These are phyloP conservation scores for Juglanconis sp. DNA, from an alignment of 2,329 filamentous ascomycete species.

Conservation along the genomic window DNA sequence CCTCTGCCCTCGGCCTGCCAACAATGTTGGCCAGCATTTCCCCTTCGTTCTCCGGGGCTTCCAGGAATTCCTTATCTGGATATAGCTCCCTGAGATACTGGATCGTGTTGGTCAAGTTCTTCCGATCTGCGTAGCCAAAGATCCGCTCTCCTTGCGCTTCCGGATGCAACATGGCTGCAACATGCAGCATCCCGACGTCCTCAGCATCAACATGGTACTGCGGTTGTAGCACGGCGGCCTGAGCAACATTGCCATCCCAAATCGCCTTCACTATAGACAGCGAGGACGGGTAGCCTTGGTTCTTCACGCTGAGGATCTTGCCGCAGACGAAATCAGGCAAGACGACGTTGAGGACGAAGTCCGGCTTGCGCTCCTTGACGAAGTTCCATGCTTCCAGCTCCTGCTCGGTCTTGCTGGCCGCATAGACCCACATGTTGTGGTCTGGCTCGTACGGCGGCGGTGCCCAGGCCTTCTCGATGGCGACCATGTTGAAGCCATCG, in stretches of 20 bases:
- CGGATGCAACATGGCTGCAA: slow-evolving; percentile 46
- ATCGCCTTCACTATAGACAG: neutral
- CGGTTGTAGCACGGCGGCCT: slow-evolving; percentile 20
- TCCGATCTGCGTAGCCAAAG: slow-evolving; percentile 48
- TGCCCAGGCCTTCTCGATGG: slow-evolving; percentile 28
- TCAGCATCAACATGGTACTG: slow-evolving; percentile 44
- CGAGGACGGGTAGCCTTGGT: slow-evolving; percentile 5
- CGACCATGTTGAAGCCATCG: slow-evolving; percentile 31
- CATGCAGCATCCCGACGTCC: slow-evolving; percentile 49
- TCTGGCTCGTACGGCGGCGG: neutral
- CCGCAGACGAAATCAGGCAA: slow-evolving; percentile 1
- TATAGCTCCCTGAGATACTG: neutral
- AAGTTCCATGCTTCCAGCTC: slow-evolving; percentile 4
- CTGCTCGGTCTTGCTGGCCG: slow-evolving; percentile 3
- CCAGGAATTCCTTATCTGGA: neutral
- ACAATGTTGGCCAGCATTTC: slow-evolving; percentile 23
- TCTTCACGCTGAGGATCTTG: neutral
- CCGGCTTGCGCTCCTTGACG: neutral
- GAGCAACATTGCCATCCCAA: neutral
- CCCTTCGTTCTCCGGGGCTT: slow-evolving; percentile 1
- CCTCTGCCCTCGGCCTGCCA: slow-evolving; percentile 21
- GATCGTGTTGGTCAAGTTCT: slow-evolving; percentile 42
- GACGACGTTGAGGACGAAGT: slow-evolving; percentile 14
- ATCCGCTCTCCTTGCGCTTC: slow-evolving; percentile 47
- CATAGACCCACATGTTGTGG: neutral